Conservation (phyloP, 2,329 filamentous ascomycete species). For the Aspergillus niger region DNA sequence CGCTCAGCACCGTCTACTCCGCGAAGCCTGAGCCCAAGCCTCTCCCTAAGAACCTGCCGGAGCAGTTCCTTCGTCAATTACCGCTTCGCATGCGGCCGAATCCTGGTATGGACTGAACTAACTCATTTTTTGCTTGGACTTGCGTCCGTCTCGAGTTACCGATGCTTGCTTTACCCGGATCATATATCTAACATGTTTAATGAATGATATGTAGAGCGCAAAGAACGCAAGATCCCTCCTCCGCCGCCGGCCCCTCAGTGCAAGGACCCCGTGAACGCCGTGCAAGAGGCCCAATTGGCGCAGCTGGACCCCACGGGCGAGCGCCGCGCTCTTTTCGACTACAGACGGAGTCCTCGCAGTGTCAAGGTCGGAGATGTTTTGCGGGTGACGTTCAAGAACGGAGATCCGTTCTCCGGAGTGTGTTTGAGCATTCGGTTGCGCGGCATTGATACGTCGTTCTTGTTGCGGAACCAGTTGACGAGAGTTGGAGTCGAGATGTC, state of each 20-base stretch:
- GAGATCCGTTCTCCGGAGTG: constrained; percentile 87
- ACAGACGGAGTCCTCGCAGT: constrained; percentile 70
- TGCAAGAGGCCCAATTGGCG: constrained; percentile 69
- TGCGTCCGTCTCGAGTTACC: too few species aligned
- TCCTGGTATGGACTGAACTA: constrained; percentile 32
- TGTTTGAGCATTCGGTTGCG: constrained; percentile 82
- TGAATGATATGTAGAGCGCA: constrained; percentile 36
- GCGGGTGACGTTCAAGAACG: constrained; percentile 79
- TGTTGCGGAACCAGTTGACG: constrained; percentile 83
- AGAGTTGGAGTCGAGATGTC: constrained; percentile 93
- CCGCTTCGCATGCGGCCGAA: constrained; percentile 42
- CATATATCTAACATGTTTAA: not conserved
- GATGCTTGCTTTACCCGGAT: too few species aligned
- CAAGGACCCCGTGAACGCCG: constrained; percentile 65
- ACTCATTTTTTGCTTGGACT: too few species aligned
- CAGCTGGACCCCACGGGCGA: constrained; percentile 82
- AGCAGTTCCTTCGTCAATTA: constrained; percentile 47
- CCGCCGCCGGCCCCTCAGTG: constrained; percentile 41
- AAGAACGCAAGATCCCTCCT: constrained; percentile 58
- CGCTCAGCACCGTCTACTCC: constrained; percentile 54
- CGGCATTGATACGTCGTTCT: constrained; percentile 85
- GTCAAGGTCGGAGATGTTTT: constrained; percentile 87
- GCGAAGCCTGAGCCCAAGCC: constrained; percentile 43
- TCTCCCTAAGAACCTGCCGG: constrained; percentile 45
- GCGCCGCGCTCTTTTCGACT: constrained; percentile 77